These are phyloP conservation scores for Arctostaphylos glauca DNA, from an alignment of 148 eudicot species.

Conservation along the genomic window DNA sequence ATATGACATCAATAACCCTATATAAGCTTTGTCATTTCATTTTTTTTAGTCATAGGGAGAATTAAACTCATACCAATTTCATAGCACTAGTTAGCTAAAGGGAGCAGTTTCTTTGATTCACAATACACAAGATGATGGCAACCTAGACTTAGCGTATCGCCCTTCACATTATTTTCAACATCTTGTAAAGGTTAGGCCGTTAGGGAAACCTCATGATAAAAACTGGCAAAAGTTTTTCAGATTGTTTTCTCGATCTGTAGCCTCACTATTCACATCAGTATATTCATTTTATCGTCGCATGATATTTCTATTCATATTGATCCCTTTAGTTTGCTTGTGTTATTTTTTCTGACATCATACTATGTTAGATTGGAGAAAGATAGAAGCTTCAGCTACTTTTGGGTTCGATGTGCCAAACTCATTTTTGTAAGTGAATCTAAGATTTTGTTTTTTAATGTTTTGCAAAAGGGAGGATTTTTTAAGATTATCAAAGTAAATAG, in stretches of 20 bases:
- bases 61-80: background rate
- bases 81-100: background rate
- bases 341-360: background rate
- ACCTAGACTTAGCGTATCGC: background rate
- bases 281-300: background rate
- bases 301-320: background rate
- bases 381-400: constrained; percentile 53
- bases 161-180: background rate
- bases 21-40: background rate
- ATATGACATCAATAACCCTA: background rate
- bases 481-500: background rate
- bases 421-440: constrained; percentile 53
- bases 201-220: background rate
- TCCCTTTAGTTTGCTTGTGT: background rate
- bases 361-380: constrained; percentile 71
- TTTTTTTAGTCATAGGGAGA: background rate
- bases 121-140: background rate
- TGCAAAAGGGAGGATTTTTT: background rate
- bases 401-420: constrained; percentile 64
- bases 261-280: background rate
- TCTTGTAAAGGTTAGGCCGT: background rate
- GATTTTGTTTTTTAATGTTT: background rate
- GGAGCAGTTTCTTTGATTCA: constrained; percentile 1
- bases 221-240: background rate
- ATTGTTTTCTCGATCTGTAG: background rate